phyloP scores from a whole-genome alignment of 306 rosid genomes.

The Trifolium subterraneum region DNA sequence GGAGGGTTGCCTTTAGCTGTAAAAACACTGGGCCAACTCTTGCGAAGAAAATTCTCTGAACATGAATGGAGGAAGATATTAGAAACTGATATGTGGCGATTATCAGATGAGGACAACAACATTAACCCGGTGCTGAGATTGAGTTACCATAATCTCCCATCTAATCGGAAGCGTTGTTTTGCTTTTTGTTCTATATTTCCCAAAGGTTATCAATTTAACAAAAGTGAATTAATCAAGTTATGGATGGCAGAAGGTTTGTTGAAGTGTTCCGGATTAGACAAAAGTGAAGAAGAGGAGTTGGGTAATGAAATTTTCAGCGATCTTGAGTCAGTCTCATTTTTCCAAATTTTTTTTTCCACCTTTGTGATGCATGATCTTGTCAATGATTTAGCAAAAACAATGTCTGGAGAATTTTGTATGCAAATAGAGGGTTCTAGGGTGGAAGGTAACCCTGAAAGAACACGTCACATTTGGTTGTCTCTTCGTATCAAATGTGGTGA shows the following conservation, averaged over 20 bases:
- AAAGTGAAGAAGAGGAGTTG: slow-evolving; percentile 45
- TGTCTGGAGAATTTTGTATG: slow-evolving; percentile 39
- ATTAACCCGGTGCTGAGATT: slow-evolving; percentile 47
- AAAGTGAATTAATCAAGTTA: neutral
- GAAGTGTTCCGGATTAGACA: neutral
- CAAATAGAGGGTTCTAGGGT: neutral
- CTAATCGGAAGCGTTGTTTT: slow-evolving; percentile 32
- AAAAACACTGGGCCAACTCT: slow-evolving; percentile 46
- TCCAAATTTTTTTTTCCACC: neutral
- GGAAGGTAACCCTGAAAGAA: neutral
- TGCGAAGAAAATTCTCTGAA: slow-evolving; percentile 30
- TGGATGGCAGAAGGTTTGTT: slow-evolving; percentile 47
- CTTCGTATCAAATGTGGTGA: fast-evolving
- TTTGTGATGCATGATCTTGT: slow-evolving; percentile 56
- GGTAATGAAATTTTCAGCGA: slow-evolving; percentile 49
- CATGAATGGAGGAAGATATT: slow-evolving; percentile 36
- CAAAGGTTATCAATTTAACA: neutral
- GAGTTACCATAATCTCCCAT: slow-evolving; percentile 38
- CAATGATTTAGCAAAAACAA: slow-evolving; percentile 50
- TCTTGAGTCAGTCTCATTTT: slow-evolving; percentile 53
- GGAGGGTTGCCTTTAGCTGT: slow-evolving; percentile 58
- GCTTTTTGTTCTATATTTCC: slow-evolving; percentile 36
- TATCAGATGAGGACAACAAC: neutral
- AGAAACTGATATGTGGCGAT: slow-evolving; percentile 43
- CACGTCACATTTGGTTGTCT: slow-evolving; percentile 2